Conservation (phyloP, 73 alveolate genomes). For the Paramecium biaurelia region DNA sequence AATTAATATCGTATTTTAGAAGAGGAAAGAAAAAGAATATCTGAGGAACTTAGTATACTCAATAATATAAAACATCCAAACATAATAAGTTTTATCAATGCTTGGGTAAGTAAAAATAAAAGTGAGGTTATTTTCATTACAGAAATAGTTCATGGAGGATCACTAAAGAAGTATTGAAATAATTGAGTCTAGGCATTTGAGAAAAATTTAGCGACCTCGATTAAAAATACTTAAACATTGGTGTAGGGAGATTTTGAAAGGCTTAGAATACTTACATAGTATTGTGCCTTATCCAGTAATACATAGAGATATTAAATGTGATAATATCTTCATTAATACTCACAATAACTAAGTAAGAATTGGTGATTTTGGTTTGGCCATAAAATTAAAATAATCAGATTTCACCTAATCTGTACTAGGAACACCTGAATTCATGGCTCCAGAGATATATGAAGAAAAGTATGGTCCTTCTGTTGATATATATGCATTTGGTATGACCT, state of each 20-base stretch:
- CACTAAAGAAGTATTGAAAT: conserved; percentile 64
- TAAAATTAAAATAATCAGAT: conserved; percentile 84
- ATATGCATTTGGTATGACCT: conserved; percentile 86
- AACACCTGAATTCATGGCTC: conserved; percentile 90
- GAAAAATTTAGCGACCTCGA: conserved; percentile 83
- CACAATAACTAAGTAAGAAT: conserved; percentile 93
- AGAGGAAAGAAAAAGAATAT: conserved; percentile 87
- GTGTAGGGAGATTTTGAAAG: conserved; percentile 92
- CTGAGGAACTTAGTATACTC: conserved; percentile 83
- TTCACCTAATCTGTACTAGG: conserved; percentile 83
- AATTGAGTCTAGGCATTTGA: conserved; percentile 69
- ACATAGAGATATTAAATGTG: conserved; percentile 92
- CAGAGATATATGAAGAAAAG: conserved; percentile 85
- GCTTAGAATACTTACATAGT: conserved; percentile 88
- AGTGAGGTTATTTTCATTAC: conserved; percentile 94
- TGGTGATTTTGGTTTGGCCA: conserved; percentile 97
- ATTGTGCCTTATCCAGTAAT: conserved; percentile 81
- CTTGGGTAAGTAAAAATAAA: conserved; percentile 88
- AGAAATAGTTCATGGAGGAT: conserved; percentile 97
- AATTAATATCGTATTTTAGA: background rate
- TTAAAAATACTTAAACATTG: conserved; percentile 86
- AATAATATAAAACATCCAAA: conserved; percentile 93
- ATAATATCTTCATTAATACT: conserved; percentile 93
- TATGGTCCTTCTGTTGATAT: conserved; percentile 88
- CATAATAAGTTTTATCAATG: conserved; percentile 89